Percentiles rank a stretch among this genome's conserved stretches.
Conservation (phyloP, 129 eudicot species). For the Glebionis coronaria region DNA sequence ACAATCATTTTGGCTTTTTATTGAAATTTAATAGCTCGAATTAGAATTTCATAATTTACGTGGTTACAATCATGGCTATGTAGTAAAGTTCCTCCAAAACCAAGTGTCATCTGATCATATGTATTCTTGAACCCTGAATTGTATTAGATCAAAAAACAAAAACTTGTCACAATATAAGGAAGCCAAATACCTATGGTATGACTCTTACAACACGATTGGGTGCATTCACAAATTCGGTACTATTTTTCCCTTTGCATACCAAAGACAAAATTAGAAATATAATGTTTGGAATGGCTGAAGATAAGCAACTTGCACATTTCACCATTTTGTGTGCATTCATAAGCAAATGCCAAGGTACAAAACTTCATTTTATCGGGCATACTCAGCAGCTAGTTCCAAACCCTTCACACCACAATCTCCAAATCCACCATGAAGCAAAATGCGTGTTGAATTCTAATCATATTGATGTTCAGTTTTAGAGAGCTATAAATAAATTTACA, state of each 20-base stretch:
- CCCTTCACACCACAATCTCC: conserved; percentile 97
- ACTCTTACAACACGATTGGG: conserved; percentile 80
- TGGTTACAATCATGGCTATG: conserved; percentile 73
- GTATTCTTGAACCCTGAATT: conserved; percentile 75
- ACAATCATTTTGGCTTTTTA: too few relatives aligned
- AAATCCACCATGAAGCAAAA: conserved; percentile 99
- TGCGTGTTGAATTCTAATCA: conserved; percentile 47
- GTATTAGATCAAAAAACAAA: conserved; percentile 8
- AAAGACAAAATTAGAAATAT: conserved; percentile 29
- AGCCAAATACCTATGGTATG: conserved; percentile 86
- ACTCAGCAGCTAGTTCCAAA: conserved; percentile 88
- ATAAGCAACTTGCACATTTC: conserved; percentile 55
- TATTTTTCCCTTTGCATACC: conserved; percentile 69
- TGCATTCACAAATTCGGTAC: conserved; percentile 73
- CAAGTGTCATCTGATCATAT: conserved; percentile 95
- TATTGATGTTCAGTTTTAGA: too few relatives aligned
- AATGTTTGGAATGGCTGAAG: background rate
- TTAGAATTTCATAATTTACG: conserved; percentile 57
- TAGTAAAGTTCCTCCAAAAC: conserved; percentile 79
- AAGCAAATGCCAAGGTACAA: conserved; percentile 95
- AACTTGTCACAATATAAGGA: conserved; percentile 1
- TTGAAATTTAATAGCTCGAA: background rate
- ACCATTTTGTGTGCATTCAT: conserved; percentile 95
- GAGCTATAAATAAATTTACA: too few relatives aligned
- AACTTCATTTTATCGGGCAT: conserved; percentile 85